Percentiles rank a stretch among this genome's conserved stretches.
phyloP scores from a whole-genome alignment of 2,329 filamentous ascomycete genomes.

The Leptosphaerulina australis region DNA sequence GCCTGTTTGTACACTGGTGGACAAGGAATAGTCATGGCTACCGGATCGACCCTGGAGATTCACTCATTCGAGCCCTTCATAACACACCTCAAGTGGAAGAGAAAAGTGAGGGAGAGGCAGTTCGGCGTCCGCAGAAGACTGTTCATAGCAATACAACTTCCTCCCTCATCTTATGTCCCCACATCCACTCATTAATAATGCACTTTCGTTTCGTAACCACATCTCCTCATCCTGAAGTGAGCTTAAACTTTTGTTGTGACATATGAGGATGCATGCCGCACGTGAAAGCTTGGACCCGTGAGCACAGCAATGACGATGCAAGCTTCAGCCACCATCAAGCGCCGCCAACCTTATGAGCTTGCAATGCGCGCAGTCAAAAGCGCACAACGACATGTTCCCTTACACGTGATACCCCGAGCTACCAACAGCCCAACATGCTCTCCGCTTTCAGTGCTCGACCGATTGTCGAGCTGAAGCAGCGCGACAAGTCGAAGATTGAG shows the following conservation, averaged over 20 bases:
- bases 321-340: conserved; percentile 19
- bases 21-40: conserved; percentile 21
- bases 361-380: conserved; percentile 20
- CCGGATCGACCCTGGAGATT: conserved; percentile 19
- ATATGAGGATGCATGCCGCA: not conserved
- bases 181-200: conserved; percentile 16
- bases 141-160: conserved; percentile 35
- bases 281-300: conserved; percentile 11
- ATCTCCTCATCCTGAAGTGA: not conserved
- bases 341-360: conserved; percentile 29
- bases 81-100: conserved; percentile 19
- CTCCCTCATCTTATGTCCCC: conserved; percentile 24
- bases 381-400: conserved; percentile 24
- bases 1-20: conserved; percentile 24
- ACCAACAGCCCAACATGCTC: conserved; percentile 67
- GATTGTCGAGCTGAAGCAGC: conserved; percentile 93
- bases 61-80: conserved; percentile 14
- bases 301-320: conserved; percentile 36
- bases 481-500: conserved; percentile 97
- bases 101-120: conserved; percentile 28
- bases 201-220: conserved; percentile 15
- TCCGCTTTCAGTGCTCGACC: conserved; percentile 96
- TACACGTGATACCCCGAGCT: conserved; percentile 21
- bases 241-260: not conserved
- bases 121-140: conserved; percentile 29